Evolutionary conservation across 305 asterid genomes (phyloP), one percentile per base, ranked within the genome.

Genomic region (Withania somnifera): DNA sequence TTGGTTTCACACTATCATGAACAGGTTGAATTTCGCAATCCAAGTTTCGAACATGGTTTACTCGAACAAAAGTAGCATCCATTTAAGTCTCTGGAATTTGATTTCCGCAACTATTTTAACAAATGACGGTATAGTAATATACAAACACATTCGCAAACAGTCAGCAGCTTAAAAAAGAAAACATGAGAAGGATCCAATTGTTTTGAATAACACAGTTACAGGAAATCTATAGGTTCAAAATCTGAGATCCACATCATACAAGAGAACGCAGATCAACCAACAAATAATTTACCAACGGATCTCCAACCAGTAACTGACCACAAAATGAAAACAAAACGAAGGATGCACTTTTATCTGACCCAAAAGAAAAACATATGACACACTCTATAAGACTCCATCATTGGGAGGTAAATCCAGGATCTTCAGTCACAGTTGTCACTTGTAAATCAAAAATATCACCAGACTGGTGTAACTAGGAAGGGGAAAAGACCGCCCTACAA

Each of bases 321-420:
- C 53, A 47, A 13, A 47, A 47, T 42, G n/a, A 26, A 47, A 80
- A 22, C 28, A 78, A 56, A 57, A 57, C 50, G 34, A 77, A 36
- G 20, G 24, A 22, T 56, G 17, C 58, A 15, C 6, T 45, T 17
- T 60, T 34, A 58, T 79, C 19, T 60, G 64, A 38, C 50, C 77
- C 79, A 5, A 7, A 26, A 22, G 50, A 45, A 63, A 14, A 45
- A 26, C 36, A 61, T 47, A 42, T 45, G 47, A n/a, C 61, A 58
- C 75, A 64, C 83, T 66, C 83, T 45, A 50, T 50, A 53, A 63
- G 78, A 58, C 83, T 81, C 83, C 78, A 81, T 78, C 64, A 66
- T 81, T 64, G 78, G 78, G 78, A 81, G 83, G 38, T 50, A 50
- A 50, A 15, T 52, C 53, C 22, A 28, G 36, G 67, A 81, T 64